Percentiles rank a stretch among this genome's conserved stretches.
Evolutionary conservation across 2,329 filamentous ascomycete species (phyloP).

Genomic region (Penicillium hesseltinei): DNA sequence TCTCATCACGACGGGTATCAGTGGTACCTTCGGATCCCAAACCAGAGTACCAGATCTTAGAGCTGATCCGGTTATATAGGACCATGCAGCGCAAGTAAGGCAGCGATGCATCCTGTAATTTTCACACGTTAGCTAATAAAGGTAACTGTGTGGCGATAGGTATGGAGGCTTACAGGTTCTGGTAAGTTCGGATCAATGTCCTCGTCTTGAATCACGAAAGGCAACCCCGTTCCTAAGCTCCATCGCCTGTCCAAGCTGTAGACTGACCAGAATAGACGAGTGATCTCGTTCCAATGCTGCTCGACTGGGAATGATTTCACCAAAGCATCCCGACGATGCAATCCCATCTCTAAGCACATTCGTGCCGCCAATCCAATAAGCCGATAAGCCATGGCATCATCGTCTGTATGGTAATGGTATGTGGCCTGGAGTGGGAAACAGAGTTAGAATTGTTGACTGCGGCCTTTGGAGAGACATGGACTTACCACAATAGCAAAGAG

Average conservation of each 20-base stretch:
- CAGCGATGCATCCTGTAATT: conserved; percentile 41
- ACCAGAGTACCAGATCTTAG: conserved; percentile 82
- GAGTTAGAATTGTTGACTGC: conserved; percentile 1
- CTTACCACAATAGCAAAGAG: conserved; percentile 53
- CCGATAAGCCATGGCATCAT: conserved; percentile 83
- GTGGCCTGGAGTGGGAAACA: conserved; percentile 51
- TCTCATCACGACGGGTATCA: conserved; percentile 69
- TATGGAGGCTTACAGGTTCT: conserved; percentile 62
- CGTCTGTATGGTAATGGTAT: conserved; percentile 81
- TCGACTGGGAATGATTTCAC: conserved; percentile 65
- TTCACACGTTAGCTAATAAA: not conserved
- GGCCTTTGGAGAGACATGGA: not conserved
- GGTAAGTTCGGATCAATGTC: conserved; percentile 80
- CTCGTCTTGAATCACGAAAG: conserved; percentile 79
- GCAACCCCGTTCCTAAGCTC: conserved; percentile 86
- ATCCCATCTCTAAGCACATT: conserved; percentile 74
- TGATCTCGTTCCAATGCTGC: conserved; percentile 64
- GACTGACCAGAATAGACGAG: conserved; percentile 79
- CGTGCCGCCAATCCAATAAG: conserved; percentile 79
- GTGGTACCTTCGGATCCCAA: conserved; percentile 65
- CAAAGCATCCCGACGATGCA: conserved; percentile 77
- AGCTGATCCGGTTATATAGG: conserved; percentile 75
- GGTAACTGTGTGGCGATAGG: not conserved
- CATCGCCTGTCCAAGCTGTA: conserved; percentile 83
- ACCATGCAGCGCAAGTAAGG: conserved; percentile 84